Percentiles rank a stretch among this genome's conserved stretches.
Evolutionary conservation across 2,329 filamentous ascomycete genomes (phyloP).

Genomic region (Colletotrichum acutatum): DNA sequence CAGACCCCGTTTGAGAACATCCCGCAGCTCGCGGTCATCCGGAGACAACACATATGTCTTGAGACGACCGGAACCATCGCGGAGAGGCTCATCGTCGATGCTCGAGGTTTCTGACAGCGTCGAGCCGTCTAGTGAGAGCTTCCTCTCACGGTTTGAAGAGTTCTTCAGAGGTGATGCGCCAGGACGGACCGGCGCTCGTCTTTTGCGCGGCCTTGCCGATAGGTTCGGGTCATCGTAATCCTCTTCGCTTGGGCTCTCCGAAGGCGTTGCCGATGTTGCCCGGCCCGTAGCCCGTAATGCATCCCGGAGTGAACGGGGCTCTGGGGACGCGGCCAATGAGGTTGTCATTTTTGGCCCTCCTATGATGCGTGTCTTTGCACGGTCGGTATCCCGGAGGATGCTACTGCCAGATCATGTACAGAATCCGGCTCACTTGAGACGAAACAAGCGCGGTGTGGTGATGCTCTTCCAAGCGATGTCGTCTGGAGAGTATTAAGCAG

Average conservation of each 20-base stretch:
- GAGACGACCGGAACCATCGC: neutral
- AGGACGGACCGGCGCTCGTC: neutral
- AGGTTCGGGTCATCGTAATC: conserved; percentile 52
- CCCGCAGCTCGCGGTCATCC: conserved; percentile 41
- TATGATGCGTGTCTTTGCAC: neutral
- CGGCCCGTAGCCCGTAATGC: conserved; percentile 33
- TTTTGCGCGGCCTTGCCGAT: neutral
- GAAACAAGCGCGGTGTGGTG: neutral
- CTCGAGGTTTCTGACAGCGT: conserved; percentile 28
- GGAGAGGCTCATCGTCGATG: conserved; percentile 25
- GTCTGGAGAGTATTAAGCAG: neutral
- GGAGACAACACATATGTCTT: conserved; percentile 42
- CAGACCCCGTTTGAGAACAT: conserved; percentile 29
- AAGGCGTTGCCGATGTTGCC: conserved; percentile 37
- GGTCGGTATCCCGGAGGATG: neutral
- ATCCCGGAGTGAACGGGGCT: conserved; percentile 37
- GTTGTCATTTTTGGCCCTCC: neutral
- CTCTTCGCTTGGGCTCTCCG: conserved; percentile 57
- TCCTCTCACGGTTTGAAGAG: conserved; percentile 1
- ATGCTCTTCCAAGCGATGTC: neutral
- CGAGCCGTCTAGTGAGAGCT: conserved; percentile 23
- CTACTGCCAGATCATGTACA: neutral
- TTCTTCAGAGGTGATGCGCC: neutral
- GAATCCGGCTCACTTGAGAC: conserved; percentile 13
- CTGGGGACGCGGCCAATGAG: neutral